These are phyloP conservation scores for Teratosphaeria pseudoeucalypti DNA, from an alignment of 2,329 filamentous ascomycete genomes.

Conservation along the genomic window DNA sequence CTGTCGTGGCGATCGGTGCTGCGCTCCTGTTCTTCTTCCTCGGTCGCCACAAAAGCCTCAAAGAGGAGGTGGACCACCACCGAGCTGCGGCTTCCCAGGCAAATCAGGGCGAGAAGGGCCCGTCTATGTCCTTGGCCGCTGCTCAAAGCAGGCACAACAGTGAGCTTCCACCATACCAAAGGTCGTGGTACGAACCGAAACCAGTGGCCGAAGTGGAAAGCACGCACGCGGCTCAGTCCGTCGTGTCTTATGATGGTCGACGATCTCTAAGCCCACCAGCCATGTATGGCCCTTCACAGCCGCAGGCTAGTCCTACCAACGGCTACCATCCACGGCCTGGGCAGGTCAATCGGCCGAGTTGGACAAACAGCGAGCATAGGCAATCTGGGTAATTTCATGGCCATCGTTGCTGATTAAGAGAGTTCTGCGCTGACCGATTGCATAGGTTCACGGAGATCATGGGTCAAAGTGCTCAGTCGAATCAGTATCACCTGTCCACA, in stretches of 20 bases:
- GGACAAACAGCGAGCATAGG: neutral
- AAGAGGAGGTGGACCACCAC: slow-evolving; percentile 7
- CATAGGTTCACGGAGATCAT: neutral
- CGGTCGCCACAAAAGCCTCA: slow-evolving; percentile 31
- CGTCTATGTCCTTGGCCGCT: neutral
- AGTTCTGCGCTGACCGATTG: neutral
- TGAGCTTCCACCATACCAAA: neutral
- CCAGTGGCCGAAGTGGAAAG: neutral
- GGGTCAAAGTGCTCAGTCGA: neutral
- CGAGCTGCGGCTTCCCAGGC: neutral
- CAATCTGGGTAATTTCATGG: neutral
- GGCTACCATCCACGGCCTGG: neutral
- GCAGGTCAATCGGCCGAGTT: neutral
- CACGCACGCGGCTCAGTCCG: neutral
- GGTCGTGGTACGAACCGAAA: neutral
- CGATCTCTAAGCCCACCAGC: neutral
- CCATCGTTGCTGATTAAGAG: neutral
- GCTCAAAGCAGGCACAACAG: neutral
- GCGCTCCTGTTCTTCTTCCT: slow-evolving; percentile 57
- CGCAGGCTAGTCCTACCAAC: neutral
- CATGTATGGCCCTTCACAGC: neutral
- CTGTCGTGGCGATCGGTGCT: slow-evolving; percentile 49
- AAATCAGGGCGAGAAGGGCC: neutral
- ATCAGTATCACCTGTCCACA: neutral
- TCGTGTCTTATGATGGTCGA: neutral